Evolutionary conservation across 2,329 filamentous ascomycete species (phyloP), one percentile per base, ranked within the genome.

Genomic region (Canariomyces notabilis): DNA sequence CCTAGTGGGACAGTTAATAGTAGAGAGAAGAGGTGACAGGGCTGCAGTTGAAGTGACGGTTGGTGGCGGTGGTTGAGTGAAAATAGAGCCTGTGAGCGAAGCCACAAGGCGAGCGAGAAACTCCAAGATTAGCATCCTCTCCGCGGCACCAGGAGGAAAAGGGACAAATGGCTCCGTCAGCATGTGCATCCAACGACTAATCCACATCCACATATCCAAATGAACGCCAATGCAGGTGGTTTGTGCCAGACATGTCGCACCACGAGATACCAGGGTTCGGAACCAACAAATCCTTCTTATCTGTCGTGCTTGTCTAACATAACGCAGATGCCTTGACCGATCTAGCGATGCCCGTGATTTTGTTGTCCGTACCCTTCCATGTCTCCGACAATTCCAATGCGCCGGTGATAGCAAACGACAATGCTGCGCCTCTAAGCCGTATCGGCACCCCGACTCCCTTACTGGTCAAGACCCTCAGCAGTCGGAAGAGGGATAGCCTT

Each of bases 401-500:
- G 36, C 40, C 46, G 6, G 37, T 29, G 19, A 12, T 11, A 29
- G 20, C 15, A 42, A 22, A 23, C 11, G n/a, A 22, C 23, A 42
- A 18, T 22, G 20, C 36, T 15, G 19, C 15, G 37, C 18, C 37
- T 45, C 9, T 7, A n/a, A 21, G n/a, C 22, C 35, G 33, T 37
- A 26, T 26, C 26, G 29, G 7, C 8, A 31, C 12, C 6, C 35
- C 20, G 14, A 29, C 16, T 16, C 12, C n/a, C 5, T 48, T 37
- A 58, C 32, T 56, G 43, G 42, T 51, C 39, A 9, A 55, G 55
- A 4, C 66, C 80, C 22, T 80, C 77, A 6, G 77, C 70, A 6
- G 69, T 69, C 7, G 84, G 83, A 50, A 90, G 70, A 21, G 83
- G 76, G 49, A 90, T 83, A 6, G 87, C 85, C 56, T 78, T 78